These are phyloP conservation scores for Cladosporium velox DNA, from an alignment of 2,329 filamentous ascomycete genomes.

Conservation along the genomic window DNA sequence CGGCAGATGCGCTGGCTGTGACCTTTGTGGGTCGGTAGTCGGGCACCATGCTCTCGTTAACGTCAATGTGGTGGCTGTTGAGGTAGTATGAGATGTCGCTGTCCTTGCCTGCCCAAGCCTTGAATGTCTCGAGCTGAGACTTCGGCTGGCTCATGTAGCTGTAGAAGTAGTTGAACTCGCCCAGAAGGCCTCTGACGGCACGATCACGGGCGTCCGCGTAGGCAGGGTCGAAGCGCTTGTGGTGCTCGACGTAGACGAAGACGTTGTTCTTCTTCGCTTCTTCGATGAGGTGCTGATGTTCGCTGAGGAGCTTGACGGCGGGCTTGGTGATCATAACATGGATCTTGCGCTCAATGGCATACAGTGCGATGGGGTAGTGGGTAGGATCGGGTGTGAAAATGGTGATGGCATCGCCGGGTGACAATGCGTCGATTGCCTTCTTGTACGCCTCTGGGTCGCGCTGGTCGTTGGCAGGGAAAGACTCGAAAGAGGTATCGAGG, in stretches of 20 bases:
- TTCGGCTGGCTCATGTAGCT: conserved; percentile 95
- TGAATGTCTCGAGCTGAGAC: conserved; percentile 90
- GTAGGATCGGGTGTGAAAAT: conserved; percentile 95
- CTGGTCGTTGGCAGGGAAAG: conserved; percentile 73
- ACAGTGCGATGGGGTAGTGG: conserved; percentile 87
- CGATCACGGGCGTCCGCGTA: conserved; percentile 84
- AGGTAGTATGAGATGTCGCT: conserved; percentile 96
- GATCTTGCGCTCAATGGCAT: conserved; percentile 83
- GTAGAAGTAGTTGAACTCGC: conserved; percentile 99
- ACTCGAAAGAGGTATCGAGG: conserved; percentile 82
- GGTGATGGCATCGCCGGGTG: conserved; percentile 83
- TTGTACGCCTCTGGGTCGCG: conserved; percentile 84
- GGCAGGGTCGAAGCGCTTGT: conserved; percentile 93
- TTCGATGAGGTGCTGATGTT: conserved; percentile 75
- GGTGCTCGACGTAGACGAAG: conserved; percentile 92
- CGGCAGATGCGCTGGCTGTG: conserved; percentile 73
- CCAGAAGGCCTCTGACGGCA: conserved; percentile 64
- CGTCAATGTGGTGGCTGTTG: conserved; percentile 91
- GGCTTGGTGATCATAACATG: conserved; percentile 95
- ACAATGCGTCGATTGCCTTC: conserved; percentile 78
- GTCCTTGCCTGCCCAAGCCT: conserved; percentile 87
- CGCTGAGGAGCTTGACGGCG: conserved; percentile 77
- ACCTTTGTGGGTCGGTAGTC: conserved; percentile 79
- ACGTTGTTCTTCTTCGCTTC: conserved; percentile 74
- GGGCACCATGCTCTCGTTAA: conserved; percentile 88